Base-by-base conservation (phyloP, 208 protist species). In the Plasmodiophora brassicae region DNA sequence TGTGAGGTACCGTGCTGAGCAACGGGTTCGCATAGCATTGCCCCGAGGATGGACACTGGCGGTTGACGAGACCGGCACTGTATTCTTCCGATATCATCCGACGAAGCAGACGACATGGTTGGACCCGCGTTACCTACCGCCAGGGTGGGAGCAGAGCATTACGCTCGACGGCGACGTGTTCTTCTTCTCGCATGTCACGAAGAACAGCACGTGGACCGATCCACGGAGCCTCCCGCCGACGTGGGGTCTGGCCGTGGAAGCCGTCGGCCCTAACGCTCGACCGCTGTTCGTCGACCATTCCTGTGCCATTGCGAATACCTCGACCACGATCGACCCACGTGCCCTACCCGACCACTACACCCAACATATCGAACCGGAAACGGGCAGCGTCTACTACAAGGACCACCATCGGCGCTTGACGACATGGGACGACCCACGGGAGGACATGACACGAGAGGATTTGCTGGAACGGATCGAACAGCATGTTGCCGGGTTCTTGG, bases 121-220 rank as follows among this genome's bases (percentile, higher is more conserved):
- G 10, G 65, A 78, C 41, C 65, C 65, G n/a, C 5, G 65, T 36
- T 78, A 78, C 41, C 65, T 78, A 14, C 65, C 65, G 20, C 65
- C 65, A 32, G 65, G 65, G 10, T 78, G 65, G 65, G 65, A 78
- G 65, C 65, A 78, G n/a, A 78, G 65, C 41, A 78, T 78, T n/a
- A 78, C 65, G 5, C 65, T 78, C 32, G 65, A 78, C n/a, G 65
- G 65, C 10, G 41, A 78, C 5, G 14, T 78, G 65, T 78, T 78
- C 65, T 78, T 78, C n/a, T 78, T 44, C 41, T 78, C 14, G 14
- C 41, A 78, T 32, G 20, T 38, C 10, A 38, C 65, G 32, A 78
- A 78, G 20, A 44, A 8, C 14, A 78, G 65, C 65, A 78, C 65
- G 65, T 78, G 65, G 65, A 78, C 41, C n/a, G 65, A 78, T 38